phyloP scores from a whole-genome alignment of 2,329 filamentous ascomycete species.

The Fusarium secorum region DNA sequence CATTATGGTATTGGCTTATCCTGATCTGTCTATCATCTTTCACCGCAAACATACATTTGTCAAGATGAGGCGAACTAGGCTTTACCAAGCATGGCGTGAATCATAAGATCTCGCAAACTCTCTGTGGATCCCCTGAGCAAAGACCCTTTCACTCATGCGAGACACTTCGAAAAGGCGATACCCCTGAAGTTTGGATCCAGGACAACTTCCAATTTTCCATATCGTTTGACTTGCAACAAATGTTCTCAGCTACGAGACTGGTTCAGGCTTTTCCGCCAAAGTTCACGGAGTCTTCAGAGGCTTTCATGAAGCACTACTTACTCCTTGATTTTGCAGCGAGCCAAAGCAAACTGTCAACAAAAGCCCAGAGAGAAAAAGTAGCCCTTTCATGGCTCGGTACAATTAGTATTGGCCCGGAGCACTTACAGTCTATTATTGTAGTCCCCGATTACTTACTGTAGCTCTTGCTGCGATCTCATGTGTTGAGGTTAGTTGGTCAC shows the following conservation, averaged over 20 bases:
- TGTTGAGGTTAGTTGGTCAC: neutral
- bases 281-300: neutral
- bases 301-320: neutral
- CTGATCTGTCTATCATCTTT: neutral
- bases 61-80: neutral
- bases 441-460: neutral
- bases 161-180: slow-evolving; percentile 21
- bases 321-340: neutral
- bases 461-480: neutral
- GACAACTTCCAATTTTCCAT: neutral
- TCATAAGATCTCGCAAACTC: neutral
- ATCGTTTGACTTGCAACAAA: neutral
- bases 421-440: neutral
- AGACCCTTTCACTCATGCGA: slow-evolving; percentile 24
- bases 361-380: neutral
- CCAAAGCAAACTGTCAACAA: neutral
- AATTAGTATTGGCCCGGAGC: neutral
- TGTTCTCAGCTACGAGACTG: neutral
- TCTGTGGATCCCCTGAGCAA: neutral
- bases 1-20: neutral
- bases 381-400: neutral
- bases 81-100: neutral
- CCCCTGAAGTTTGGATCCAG: slow-evolving; percentile 1
- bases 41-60: neutral
- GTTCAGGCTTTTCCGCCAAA: slow-evolving; percentile 2